phyloP scores from a whole-genome alignment of 495 filamentous ascomycete species.

The Tuber indicum region DNA sequence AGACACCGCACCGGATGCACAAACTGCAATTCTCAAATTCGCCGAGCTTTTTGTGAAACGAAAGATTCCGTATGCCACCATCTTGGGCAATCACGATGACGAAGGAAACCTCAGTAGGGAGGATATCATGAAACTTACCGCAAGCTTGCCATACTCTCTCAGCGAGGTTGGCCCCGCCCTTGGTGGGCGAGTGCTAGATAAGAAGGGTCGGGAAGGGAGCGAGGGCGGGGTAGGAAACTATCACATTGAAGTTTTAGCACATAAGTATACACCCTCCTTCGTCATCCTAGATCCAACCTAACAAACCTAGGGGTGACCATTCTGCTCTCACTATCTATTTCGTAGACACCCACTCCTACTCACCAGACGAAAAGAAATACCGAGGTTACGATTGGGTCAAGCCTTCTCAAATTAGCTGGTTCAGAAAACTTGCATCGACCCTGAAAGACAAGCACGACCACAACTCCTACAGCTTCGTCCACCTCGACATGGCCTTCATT shows the following conservation, averaged over 20 bases:
- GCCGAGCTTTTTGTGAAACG: slow-evolving; percentile 77
- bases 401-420: slow-evolving; percentile 88
- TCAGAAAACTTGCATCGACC: slow-evolving; percentile 63
- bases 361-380: slow-evolving; percentile 78
- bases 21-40: slow-evolving; percentile 89
- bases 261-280: slow-evolving; percentile 43
- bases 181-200: slow-evolving; percentile 26
- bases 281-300: not conserved
- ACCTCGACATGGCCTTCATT: slow-evolving; percentile 95
- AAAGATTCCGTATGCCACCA: slow-evolving; percentile 84
- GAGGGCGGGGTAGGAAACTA: slow-evolving; percentile 94
- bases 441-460: slow-evolving; percentile 64
- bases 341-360: slow-evolving; percentile 87
- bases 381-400: slow-evolving; percentile 95
- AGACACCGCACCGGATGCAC: slow-evolving; percentile 83
- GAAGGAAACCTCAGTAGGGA: slow-evolving; percentile 72
- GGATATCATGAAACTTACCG: slow-evolving; percentile 74
- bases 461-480: slow-evolving; percentile 66
- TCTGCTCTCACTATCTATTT: slow-evolving; percentile 89
- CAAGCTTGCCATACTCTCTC: slow-evolving; percentile 82
- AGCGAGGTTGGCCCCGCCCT: slow-evolving; percentile 69
- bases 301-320: slow-evolving; percentile 57
- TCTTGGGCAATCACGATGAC: slow-evolving; percentile 97
- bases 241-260: slow-evolving; percentile 79
- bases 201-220: slow-evolving; percentile 43